Conservation (phyloP, 2,329 filamentous ascomycete genomes). For the Acrocalymma vagum region DNA sequence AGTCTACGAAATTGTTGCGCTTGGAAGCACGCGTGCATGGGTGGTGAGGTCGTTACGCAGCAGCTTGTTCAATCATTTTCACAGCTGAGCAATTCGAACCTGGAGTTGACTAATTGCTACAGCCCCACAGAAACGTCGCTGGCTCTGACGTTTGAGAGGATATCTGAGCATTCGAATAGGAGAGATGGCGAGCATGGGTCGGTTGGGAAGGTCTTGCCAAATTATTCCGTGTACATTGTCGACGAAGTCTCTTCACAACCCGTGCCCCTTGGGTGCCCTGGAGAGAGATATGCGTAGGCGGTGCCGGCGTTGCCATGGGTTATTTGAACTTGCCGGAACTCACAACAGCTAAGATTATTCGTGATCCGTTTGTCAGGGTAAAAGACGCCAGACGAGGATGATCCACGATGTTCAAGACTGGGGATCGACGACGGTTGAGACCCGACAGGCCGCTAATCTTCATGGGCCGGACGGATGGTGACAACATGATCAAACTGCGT, state of each 20-base stretch:
- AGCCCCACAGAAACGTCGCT: conserved; percentile 23
- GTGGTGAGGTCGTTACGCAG: conserved; percentile 21
- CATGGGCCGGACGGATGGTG: conserved; percentile 24
- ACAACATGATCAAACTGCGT: conserved; percentile 57
- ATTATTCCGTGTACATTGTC: conserved; percentile 45
- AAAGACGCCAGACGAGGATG: conserved; percentile 13
- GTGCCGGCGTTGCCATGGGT: conserved; percentile 42
- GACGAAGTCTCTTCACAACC: conserved; percentile 45
- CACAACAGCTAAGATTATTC: conserved; percentile 18
- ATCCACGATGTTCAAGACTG: conserved; percentile 47
- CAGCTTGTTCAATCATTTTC: conserved; percentile 7
- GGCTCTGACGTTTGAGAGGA: not conserved
- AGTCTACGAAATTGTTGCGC: conserved; percentile 18
- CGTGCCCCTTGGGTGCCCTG: conserved; percentile 51
- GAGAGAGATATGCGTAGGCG: conserved; percentile 52
- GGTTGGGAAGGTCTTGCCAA: conserved; percentile 2
- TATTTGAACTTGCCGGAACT: conserved; percentile 39
- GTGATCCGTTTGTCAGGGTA: conserved; percentile 1
- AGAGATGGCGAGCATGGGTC: no score
- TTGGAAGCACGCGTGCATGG: conserved; percentile 43
- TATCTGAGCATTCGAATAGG: not conserved
- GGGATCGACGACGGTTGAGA: conserved; percentile 49
- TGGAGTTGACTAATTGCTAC: conserved; percentile 22
- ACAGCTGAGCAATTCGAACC: not conserved
- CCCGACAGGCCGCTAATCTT: conserved; percentile 46